A percentile compares a stretch with the other conserved stretches of the same genome.
These are phyloP conservation scores for Candida ortonii DNA, from an alignment of 805 yeast species.

Conservation along the genomic window DNA sequence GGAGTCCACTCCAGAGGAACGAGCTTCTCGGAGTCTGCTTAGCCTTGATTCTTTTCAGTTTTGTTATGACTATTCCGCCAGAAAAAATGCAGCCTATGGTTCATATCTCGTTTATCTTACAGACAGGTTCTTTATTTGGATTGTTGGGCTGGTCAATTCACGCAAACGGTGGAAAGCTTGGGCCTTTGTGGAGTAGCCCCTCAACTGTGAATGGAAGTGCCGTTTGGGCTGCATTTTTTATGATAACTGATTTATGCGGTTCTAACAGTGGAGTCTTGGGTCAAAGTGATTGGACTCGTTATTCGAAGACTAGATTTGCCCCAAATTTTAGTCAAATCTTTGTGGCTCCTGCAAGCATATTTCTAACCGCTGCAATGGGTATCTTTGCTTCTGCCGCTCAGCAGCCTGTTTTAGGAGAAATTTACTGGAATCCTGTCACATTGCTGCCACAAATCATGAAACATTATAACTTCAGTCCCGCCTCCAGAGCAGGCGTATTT, in stretches of 20 bases:
- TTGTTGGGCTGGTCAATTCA: constrained; percentile 29
- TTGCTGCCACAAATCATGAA: constrained; percentile 39
- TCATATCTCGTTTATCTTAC: constrained; percentile 24
- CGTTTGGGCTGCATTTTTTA: constrained; percentile 42
- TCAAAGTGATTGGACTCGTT: constrained; percentile 43
- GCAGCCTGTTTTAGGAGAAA: constrained; percentile 40
- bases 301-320: constrained; percentile 25
- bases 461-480: constrained; percentile 35
- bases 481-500: constrained; percentile 47
- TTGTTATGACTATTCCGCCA: constrained; percentile 35
- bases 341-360: constrained; percentile 50
- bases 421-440: constrained; percentile 52
- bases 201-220: constrained; percentile 22
- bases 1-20: constrained; percentile 37
- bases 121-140: constrained; percentile 28
- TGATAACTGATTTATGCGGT: constrained; percentile 40
- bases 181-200: constrained; percentile 23
- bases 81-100: constrained; percentile 30
- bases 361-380: constrained; percentile 68
- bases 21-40: constrained; percentile 38
- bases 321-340: constrained; percentile 20
- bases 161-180: constrained; percentile 32
- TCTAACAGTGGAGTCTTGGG: constrained; percentile 39
- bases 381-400: constrained; percentile 55
- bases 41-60: constrained; percentile 40